Conservation (phyloP, 2,329 filamentous ascomycete genomes). For the Xylariaceae sp. region DNA sequence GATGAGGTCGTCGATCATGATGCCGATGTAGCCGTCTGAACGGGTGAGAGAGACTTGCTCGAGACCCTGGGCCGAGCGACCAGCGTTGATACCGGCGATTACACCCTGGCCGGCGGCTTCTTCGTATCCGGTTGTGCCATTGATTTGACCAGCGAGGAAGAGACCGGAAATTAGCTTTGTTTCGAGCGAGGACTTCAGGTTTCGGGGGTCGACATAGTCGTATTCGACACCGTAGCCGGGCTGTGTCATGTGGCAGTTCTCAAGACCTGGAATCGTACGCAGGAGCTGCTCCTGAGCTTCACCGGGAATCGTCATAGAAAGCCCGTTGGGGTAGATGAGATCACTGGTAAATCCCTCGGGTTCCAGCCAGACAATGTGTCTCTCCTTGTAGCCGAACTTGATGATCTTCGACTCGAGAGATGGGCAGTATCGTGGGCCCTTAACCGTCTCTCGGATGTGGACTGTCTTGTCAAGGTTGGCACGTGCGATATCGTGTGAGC, state of each 20-base stretch:
- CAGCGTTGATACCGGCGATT: constrained; percentile 89
- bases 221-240: constrained; percentile 97
- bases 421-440: constrained; percentile 90
- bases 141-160: constrained; percentile 93
- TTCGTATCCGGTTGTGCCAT: constrained; percentile 96
- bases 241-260: constrained; percentile 86
- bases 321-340: constrained; percentile 90
- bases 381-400: constrained; percentile 72
- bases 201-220: constrained; percentile 93
- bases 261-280: constrained; percentile 81
- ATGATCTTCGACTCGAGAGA: constrained; percentile 93
- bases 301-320: constrained; percentile 92
- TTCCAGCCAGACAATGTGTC: constrained; percentile 93
- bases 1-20: constrained; percentile 97
- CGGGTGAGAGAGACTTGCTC: constrained; percentile 64
- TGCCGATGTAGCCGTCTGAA: constrained; percentile 90
- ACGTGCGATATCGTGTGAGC: constrained; percentile 76
- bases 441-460: constrained; percentile 92
- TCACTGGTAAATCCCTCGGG: constrained; percentile 90
- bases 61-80: constrained; percentile 65
- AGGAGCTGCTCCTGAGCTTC: constrained; percentile 81
- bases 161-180: constrained; percentile 87
- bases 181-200: constrained; percentile 81
- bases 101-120: constrained; percentile 93
- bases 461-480: constrained; percentile 92